Percentiles rank a stretch among this genome's conserved stretches.
Evolutionary conservation across 495 filamentous ascomycete species (phyloP).

Genomic region (Clohesyomyces aquaticus): DNA sequence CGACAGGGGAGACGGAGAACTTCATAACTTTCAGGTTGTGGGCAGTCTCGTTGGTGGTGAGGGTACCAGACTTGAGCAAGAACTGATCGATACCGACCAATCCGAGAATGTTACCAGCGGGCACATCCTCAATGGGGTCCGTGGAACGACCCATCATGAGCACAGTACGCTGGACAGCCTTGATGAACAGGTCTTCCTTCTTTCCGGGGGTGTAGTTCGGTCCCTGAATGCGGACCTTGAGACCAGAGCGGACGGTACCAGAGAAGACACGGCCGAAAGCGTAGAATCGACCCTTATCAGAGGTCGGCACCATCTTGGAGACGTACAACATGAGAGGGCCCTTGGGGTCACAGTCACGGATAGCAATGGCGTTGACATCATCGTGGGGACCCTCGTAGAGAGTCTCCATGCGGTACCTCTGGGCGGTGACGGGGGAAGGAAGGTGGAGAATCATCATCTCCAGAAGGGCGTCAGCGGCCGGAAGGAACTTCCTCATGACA

Average conservation of each 20-base stretch:
- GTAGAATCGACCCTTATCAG: constrained; percentile 99
- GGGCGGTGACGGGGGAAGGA: constrained; percentile 92
- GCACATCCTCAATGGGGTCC: constrained; percentile 99
- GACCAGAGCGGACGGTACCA: constrained; percentile 92
- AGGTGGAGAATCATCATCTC: constrained; percentile 99
- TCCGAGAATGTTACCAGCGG: constrained; percentile 98
- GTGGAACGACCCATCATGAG: constrained; percentile 99
- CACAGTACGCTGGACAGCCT: constrained; percentile 99
- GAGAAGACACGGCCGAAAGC: constrained; percentile 99
- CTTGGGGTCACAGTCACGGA: constrained; percentile 97
- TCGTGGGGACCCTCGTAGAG: constrained; percentile 97
- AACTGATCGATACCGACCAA: constrained; percentile 99
- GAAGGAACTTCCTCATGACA: constrained; percentile 97
- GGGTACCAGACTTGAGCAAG: constrained; percentile 99
- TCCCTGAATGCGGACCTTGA: constrained; percentile 99
- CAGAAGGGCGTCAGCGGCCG: constrained; percentile 94
- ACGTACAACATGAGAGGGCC: constrained; percentile 99
- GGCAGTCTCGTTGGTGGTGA: constrained; percentile 94
- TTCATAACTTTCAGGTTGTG: constrained; percentile 99
- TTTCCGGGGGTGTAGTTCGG: constrained; percentile 97
- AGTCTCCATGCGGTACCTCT: constrained; percentile 98
- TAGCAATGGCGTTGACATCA: constrained; percentile 89
- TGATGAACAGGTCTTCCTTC: constrained; percentile 99
- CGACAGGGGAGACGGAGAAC: constrained; percentile 99
- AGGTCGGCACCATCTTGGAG: constrained; percentile 99